Evolutionary conservation across 371 early-diverging fungal genomes (phyloP).

Genomic region (Capillidium heterosporum): DNA sequence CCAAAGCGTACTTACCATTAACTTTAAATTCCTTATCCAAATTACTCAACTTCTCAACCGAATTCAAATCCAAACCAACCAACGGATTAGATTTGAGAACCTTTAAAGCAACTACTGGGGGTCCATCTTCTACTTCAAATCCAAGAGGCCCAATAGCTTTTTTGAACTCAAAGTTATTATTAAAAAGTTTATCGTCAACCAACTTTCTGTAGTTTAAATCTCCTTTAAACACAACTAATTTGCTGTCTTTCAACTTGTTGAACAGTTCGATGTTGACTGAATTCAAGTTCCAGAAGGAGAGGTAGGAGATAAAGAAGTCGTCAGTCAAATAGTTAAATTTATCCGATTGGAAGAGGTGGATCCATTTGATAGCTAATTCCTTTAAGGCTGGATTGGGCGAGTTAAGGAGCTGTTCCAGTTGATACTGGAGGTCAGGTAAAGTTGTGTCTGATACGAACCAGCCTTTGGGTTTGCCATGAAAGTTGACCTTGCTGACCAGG

Average conservation of each 20-base stretch:
- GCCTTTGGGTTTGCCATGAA: slow-evolving; percentile 74
- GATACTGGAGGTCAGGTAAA: slow-evolving; percentile 45
- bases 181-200: slow-evolving; percentile 75
- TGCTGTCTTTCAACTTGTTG: slow-evolving; percentile 27
- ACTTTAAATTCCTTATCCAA: slow-evolving; percentile 19
- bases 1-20: slow-evolving; percentile 59
- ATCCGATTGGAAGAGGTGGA: not conserved
- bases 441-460: slow-evolving; percentile 92
- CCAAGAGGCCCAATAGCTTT: slow-evolving; percentile 58
- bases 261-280: slow-evolving; percentile 38
- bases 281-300: slow-evolving; percentile 55
- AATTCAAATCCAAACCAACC: slow-evolving; percentile 50
- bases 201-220: slow-evolving; percentile 92
- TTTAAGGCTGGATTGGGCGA: slow-evolving; percentile 11
- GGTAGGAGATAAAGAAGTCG: slow-evolving; percentile 72
- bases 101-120: slow-evolving; percentile 48
- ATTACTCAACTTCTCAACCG: slow-evolving; percentile 28
- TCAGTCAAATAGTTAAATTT: slow-evolving; percentile 24
- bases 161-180: slow-evolving; percentile 52
- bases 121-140: slow-evolving; percentile 12
- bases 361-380: not conserved
- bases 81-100: slow-evolving; percentile 80
- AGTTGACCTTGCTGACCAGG: slow-evolving; percentile 41
- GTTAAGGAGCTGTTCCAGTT: slow-evolving; percentile 21
- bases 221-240: slow-evolving; percentile 78